Evolutionary conservation across 140 eudicot species (phyloP).

Genomic region (Ambrosia hybrid): DNA sequence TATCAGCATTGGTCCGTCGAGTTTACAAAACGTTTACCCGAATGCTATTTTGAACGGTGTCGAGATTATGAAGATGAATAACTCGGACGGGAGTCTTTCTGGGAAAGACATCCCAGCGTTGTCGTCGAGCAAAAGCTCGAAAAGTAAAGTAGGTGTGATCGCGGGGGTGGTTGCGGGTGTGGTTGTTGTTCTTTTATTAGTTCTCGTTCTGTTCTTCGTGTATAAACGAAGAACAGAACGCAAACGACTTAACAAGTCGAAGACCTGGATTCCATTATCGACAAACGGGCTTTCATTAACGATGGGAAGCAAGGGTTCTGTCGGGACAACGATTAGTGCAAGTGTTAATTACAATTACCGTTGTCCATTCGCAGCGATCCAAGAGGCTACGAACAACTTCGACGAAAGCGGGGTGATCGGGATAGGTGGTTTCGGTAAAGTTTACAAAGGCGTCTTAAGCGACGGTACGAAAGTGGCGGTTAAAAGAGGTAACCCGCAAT

Average conservation of each 20-base stretch:
- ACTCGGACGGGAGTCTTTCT: conserved; percentile 55
- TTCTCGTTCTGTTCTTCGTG: conserved; percentile 33
- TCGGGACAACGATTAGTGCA: conserved; percentile 58
- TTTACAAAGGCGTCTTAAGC: conserved; percentile 52
- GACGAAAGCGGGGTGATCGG: conserved; percentile 75
- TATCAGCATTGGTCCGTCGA: conserved; percentile 66
- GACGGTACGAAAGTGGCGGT: conserved; percentile 76
- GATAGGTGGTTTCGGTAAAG: conserved; percentile 73
- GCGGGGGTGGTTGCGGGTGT: conserved; percentile 50
- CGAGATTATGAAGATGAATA: conserved; percentile 69
- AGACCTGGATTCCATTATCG: conserved; percentile 77
- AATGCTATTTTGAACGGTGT: conserved; percentile 69
- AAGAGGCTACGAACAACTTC: conserved; percentile 67
- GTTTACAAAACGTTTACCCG: conserved; percentile 23
- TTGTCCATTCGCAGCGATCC: conserved; percentile 67
- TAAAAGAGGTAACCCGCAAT: conserved; percentile 66
- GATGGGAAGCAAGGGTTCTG: conserved; percentile 77
- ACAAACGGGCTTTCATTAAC: conserved; percentile 60
- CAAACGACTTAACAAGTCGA: conserved; percentile 53
- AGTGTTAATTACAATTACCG: conserved; percentile 59
- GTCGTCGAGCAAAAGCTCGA: conserved; percentile 30
- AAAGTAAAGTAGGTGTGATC: conserved; percentile 52
- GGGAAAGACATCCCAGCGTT: conserved; percentile 27
- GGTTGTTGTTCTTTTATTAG: conserved; percentile 30
- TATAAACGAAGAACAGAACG: conserved; percentile 39